phyloP scores from a whole-genome alignment of 1,139 yeast genomes.

The Scheffersomyces illinoinensis region DNA sequence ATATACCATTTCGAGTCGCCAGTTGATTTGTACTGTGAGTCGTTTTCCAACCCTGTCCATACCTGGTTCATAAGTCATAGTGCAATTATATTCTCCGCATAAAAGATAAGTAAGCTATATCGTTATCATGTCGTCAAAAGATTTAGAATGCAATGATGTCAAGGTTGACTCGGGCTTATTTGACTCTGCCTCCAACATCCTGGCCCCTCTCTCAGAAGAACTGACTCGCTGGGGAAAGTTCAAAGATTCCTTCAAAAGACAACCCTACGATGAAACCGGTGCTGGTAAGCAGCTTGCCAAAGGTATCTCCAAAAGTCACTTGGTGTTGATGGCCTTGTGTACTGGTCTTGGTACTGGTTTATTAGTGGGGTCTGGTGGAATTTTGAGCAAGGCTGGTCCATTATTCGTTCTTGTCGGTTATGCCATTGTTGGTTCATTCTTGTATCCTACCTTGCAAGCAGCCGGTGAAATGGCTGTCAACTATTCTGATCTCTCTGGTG shows the following conservation, averaged over 20 bases:
- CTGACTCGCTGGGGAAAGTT: constrained; percentile 24
- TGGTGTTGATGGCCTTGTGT: constrained; percentile 37
- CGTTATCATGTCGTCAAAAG: constrained; percentile 4
- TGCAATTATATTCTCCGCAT: background rate
- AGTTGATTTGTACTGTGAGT: background rate
- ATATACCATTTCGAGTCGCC: background rate
- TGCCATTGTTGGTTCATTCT: constrained; percentile 39
- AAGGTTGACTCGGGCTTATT: constrained; percentile 11
- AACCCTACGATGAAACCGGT: constrained; percentile 18
- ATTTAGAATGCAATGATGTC: constrained; percentile 15
- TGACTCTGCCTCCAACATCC: constrained; percentile 14
- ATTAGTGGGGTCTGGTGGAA: constrained; percentile 39
- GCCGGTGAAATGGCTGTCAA: constrained; percentile 47
- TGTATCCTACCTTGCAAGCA: constrained; percentile 42
- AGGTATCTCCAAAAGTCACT: constrained; percentile 36
- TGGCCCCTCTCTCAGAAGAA: constrained; percentile 11
- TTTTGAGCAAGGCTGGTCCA: constrained; percentile 37
- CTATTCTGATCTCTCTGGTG: constrained; percentile 40
- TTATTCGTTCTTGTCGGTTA: constrained; percentile 36
- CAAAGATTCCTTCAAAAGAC: constrained; percentile 31
- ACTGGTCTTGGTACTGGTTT: constrained; percentile 47
- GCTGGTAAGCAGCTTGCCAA: constrained; percentile 33
- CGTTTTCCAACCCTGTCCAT: background rate
- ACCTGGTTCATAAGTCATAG: background rate
- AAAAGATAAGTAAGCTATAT: too few relatives aligned